Conservation (phyloP, 768 basidiomycete genomes). For the Omphalotus guepiniiformis region DNA sequence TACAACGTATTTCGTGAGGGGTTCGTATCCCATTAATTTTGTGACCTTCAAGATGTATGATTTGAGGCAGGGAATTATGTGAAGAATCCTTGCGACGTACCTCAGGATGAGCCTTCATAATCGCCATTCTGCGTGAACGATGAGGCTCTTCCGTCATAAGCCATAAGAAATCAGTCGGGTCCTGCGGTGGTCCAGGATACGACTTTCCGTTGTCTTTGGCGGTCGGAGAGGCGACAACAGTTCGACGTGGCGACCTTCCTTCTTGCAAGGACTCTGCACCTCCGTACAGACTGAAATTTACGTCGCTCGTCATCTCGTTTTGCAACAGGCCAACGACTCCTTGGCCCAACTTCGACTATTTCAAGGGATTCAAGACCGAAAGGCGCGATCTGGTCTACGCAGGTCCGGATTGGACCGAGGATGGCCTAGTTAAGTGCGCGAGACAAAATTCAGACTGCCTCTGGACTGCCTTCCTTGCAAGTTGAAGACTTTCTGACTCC, state of each 20-base stretch:
- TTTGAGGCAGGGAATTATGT: neutral
- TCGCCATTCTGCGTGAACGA: conserved; percentile 77
- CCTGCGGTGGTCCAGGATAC: conserved; percentile 55
- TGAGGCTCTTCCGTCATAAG: conserved; percentile 98
- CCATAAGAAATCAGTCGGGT: conserved; percentile 91
- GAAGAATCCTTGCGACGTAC: conserved; percentile 32
- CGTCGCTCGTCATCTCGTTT: too few relatives aligned
- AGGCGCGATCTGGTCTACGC: too few relatives aligned
- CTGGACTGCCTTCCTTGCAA: too few relatives aligned
- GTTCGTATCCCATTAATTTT: conserved; percentile 95
- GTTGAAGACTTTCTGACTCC: too few relatives aligned
- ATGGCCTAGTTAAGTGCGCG: too few relatives aligned
- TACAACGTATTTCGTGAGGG: conserved; percentile 89
- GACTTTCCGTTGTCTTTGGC: conserved; percentile 35
- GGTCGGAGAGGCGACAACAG: conserved; percentile 38
- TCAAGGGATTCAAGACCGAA: too few relatives aligned
- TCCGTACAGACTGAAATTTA: conserved; percentile 79
- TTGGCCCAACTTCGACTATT: too few relatives aligned
- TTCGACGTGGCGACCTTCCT: conserved; percentile 51
- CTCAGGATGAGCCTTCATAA: conserved; percentile 94
- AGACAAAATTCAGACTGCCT: too few relatives aligned
- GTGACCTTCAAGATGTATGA: conserved; percentile 57
- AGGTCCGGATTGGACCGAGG: too few relatives aligned
- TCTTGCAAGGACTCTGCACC: conserved; percentile 76
- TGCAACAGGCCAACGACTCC: too few relatives aligned